Percentiles rank a stretch among this genome's conserved stretches.
Conservation (phyloP, 352 stramenopile species). For the Thraustochytrium sp. region DNA sequence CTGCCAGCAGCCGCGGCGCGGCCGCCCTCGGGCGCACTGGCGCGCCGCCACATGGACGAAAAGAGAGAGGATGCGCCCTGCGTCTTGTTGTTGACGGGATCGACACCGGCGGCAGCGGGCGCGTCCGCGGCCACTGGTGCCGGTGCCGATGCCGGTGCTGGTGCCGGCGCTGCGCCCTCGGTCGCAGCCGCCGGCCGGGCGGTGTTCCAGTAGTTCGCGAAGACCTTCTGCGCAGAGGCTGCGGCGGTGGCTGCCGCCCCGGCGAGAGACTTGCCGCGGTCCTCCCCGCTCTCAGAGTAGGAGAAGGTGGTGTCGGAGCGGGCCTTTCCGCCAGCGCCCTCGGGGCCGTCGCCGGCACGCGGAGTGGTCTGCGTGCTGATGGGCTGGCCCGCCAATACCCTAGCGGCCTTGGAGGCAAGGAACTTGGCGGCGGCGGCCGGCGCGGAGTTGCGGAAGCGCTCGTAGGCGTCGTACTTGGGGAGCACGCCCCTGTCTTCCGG, state of each 20-base stretch:
- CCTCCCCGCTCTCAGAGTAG: not conserved
- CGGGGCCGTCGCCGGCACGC: not conserved
- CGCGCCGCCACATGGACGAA: not conserved
- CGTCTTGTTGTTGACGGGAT: not conserved
- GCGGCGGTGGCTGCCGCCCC: not conserved
- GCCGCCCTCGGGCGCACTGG: not conserved
- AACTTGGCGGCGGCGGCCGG: not conserved
- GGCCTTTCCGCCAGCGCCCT: not conserved
- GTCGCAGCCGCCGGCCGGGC: not conserved
- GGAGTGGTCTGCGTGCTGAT: not conserved
- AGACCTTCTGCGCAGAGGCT: not conserved
- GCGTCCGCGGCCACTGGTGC: not conserved
- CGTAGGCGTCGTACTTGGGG: conserved; percentile 22
- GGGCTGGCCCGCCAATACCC: not conserved
- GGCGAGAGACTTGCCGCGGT: no score
- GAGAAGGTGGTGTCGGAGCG: not conserved
- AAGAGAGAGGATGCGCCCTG: not conserved
- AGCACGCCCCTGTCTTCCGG: not conserved
- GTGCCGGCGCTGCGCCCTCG: no score
- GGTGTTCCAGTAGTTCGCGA: not conserved
- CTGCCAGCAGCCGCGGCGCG: not conserved
- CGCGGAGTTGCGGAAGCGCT: conserved; percentile 3
- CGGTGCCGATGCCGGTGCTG: no score
- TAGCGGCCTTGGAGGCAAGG: not conserved
- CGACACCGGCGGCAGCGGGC: not conserved